A percentile compares a stretch with the other conserved stretches of the same genome.
These are phyloP conservation scores for Biscogniauxia marginata DNA, from an alignment of 2,329 filamentous ascomycete species.

Conservation along the genomic window DNA sequence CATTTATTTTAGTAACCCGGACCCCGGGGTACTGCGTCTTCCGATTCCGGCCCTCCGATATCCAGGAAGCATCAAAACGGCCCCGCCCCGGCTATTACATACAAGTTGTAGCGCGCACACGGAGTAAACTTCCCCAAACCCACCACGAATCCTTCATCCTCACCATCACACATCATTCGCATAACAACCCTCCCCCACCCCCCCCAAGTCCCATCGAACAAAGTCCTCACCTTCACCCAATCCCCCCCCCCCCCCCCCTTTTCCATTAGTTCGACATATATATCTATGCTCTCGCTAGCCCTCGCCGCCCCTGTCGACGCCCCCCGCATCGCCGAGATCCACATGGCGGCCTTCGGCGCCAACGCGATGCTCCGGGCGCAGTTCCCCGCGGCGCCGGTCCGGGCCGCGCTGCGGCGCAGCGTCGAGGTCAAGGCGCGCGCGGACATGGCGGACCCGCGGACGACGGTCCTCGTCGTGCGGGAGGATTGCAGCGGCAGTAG, in stretches of 20 bases:
- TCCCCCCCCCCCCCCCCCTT: not conserved
- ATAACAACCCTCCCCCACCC: not conserved
- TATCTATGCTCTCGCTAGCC: slow-evolving; percentile 12
- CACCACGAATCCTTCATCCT: too few species aligned
- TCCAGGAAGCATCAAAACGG: too few species aligned
- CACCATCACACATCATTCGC: too few species aligned
- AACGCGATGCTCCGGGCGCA: slow-evolving; percentile 28
- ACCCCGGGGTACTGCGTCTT: too few species aligned
- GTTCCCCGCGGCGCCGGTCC: slow-evolving; percentile 19
- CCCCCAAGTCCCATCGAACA: not conserved
- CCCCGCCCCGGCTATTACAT: too few species aligned
- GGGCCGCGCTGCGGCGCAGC: slow-evolving; percentile 10
- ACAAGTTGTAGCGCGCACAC: too few species aligned
- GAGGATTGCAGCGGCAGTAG: too few species aligned
- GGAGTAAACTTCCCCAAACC: too few species aligned
- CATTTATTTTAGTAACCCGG: too few species aligned
- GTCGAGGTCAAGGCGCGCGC: slow-evolving; percentile 21
- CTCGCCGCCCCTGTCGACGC: slow-evolving; percentile 19
- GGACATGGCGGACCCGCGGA: slow-evolving; percentile 23
- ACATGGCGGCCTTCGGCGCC: slow-evolving; percentile 23
- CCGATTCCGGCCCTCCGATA: too few species aligned
- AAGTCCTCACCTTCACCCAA: too few species aligned
- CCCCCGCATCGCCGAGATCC: slow-evolving; percentile 28
- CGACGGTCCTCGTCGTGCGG: slow-evolving; percentile 22
- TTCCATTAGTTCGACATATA: too few species aligned